Evolutionary conservation across 345 rosid genomes (phyloP), one percentile per base, ranked within the genome.

Genomic region (Raphanus raphanistrum): DNA sequence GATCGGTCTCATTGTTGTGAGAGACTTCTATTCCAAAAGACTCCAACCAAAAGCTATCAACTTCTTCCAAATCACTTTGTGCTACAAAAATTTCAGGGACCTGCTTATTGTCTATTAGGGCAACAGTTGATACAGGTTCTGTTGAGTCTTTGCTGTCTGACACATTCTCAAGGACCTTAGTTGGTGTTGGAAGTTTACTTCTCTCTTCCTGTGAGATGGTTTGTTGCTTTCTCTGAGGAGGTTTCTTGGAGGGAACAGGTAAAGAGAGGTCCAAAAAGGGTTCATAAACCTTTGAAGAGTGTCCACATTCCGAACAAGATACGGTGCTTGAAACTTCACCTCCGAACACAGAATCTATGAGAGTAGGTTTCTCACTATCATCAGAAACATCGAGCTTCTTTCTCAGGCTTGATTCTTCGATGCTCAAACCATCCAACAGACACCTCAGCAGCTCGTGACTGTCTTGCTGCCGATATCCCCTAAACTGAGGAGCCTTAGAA

Each of bases 191-290:
- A 60, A 12, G 1, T 27, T 59, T 8, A 60, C 83, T 84, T 88
- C 91, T 25, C 1, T 58, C 31, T 9, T 80, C 82, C 75, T 84
- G 91, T 70, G 91, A 70, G 52, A 75, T 43, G 38, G 84, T 75
- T 82, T 84, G 91, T 60, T 26, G 31, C 6, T 10, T 26, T 25
- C 4, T 10, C 2, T n/a, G 32, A 9, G 63, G 32, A 10, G 31
- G n/a, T 80, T 91, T 90, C 87, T 91, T 95, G 57, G 87, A 88
- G 2, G 98, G 97, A 73, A 92, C 87, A 0, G 99, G 85, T 72
- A 95, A 86, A 26, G 99, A 95, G 71, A 95, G 97, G 83, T 95
- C 99, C 60, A 92, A 81, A 86, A 87, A 92, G 13, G 96, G 96
- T 79, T 95, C 99, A 79, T 84, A 88, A 13, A 90, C 90, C 52